Base-by-base conservation (phyloP, 306 rosid genomes). In the Vigna angularis region DNA sequence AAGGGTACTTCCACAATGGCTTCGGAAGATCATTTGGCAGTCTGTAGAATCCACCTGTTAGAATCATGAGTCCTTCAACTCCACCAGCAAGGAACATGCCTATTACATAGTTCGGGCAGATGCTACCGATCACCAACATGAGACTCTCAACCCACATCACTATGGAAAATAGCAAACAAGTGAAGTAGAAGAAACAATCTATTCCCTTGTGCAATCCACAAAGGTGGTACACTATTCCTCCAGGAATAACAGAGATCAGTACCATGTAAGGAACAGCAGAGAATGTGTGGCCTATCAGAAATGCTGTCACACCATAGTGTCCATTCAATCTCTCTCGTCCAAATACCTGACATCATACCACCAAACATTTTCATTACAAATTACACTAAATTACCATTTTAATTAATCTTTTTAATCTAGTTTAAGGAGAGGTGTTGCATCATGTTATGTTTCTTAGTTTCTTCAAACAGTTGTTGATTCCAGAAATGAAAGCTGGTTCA, bases 61-160 rank as follows among this genome's bases (percentile, higher is more conserved):
- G 20, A 73, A 91, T 87, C 82, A 84, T 82, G 11, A 89, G 83
- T 16, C 93, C 93, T 69, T 83, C 84, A 58, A 87, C 61, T 67
- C 96, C 93, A 14, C 88, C 87, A 12, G 83, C 88, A 4, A 86
- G 79, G 45, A 88, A 84, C 66, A 89, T 85, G 0, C 93, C 93
- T 87, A 85, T 82, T 12, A 88, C 85, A 52, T 70, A 90, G 59
- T 90, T 86, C 2, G 95, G 88, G 16, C 78, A 79, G 30, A 88
- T 57, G 28, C 93, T 86, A 0, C 87, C 90, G n/a, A 91, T 88
- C 17, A 89, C 83, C 91, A 91, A 83, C 96, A 91, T 91, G 3
- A 87, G 80, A 86, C 93, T 84, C 77, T 91, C 93, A 6, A 89
- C 96, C 82, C 85, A 58, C 84, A 86, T 74, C 81, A 84, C 72